These are phyloP conservation scores for Kwoniella dendrophila DNA, from an alignment of 768 basidiomycete genomes.

Conservation along the genomic window DNA sequence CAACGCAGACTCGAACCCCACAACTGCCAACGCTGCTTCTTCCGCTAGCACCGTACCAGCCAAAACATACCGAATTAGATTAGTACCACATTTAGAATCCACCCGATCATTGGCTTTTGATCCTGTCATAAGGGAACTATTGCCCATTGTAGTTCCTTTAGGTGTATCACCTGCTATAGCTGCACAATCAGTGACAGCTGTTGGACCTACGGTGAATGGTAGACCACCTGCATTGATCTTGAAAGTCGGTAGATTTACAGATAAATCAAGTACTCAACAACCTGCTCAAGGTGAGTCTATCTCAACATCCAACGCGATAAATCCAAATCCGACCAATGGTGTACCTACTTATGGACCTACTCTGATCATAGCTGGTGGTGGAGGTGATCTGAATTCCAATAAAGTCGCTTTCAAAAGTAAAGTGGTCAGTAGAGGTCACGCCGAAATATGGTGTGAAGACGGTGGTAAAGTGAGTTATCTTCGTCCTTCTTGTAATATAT, in stretches of 20 bases:
- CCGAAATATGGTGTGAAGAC: constrained; percentile 79
- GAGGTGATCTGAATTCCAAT: constrained; percentile 63
- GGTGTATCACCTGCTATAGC: constrained; percentile 29
- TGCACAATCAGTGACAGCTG: constrained; percentile 27
- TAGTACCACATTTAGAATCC: constrained; percentile 93
- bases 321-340: too few relatives aligned
- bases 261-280: constrained; percentile 59
- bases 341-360: too few relatives aligned
- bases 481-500: too few relatives aligned
- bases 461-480: constrained; percentile 57
- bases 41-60: background rate
- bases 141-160: constrained; percentile 43
- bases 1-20: background rate
- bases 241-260: constrained; percentile 93
- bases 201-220: constrained; percentile 32
- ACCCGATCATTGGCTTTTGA: constrained; percentile 88
- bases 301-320: too few relatives aligned
- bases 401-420: constrained; percentile 94
- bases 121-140: constrained; percentile 82
- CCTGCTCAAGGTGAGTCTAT: constrained; percentile 13
- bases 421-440: constrained; percentile 90
- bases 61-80: constrained; percentile 73
- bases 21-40: constrained; percentile 3
- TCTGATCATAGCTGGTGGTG: constrained; percentile 50
- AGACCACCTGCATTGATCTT: constrained; percentile 57